Conservation (phyloP, 2,329 filamentous ascomycete species). For the Thelonectria rubi region DNA sequence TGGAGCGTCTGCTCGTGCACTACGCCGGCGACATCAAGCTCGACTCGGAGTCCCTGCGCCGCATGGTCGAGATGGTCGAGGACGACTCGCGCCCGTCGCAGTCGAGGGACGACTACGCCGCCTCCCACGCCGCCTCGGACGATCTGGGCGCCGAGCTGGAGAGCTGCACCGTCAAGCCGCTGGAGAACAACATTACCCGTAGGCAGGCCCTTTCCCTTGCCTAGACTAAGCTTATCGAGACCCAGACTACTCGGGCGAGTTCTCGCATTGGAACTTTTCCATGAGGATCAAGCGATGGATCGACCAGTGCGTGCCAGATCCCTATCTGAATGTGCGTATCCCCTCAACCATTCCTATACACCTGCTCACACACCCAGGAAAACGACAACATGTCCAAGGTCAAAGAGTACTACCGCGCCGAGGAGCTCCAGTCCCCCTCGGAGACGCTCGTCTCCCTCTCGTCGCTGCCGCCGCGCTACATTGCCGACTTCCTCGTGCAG, state of each 20-base stretch:
- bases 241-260: constrained; percentile 60
- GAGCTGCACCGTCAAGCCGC: constrained; percentile 51
- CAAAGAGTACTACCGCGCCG: constrained; percentile 55
- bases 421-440: constrained; percentile 53
- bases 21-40: constrained; percentile 53
- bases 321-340: constrained; percentile 37
- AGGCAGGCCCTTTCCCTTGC: constrained; percentile 26
- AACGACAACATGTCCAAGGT: constrained; percentile 41
- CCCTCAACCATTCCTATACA: neutral
- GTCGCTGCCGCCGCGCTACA: constrained; percentile 56
- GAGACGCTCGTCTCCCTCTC: constrained; percentile 50
- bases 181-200: constrained; percentile 54
- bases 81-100: constrained; percentile 31
- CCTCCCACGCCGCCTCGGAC: constrained; percentile 35
- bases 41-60: constrained; percentile 46
- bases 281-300: constrained; percentile 60
- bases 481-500: constrained; percentile 57
- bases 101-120: constrained; percentile 30
- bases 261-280: constrained; percentile 63
- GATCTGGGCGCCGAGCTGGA: constrained; percentile 46
- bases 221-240: constrained; percentile 2
- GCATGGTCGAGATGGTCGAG: constrained; percentile 53
- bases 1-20: constrained; percentile 58
- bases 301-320: constrained; percentile 48
- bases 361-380: constrained; percentile 31